Conservation (phyloP, 129 eudicot species). For the Oenanthe sinensis region DNA sequence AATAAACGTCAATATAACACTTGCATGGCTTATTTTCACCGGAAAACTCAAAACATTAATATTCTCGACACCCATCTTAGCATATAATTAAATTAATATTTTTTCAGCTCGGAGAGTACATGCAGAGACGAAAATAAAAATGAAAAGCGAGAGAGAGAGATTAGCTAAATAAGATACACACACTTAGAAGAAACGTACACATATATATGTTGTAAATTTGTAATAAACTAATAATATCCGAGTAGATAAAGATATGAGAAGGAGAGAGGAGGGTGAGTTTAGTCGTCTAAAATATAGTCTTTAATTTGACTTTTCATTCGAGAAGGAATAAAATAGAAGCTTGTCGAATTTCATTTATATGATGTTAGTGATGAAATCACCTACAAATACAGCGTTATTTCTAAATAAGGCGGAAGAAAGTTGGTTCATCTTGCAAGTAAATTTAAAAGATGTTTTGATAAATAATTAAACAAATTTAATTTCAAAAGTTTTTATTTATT, state of each 20-base stretch:
- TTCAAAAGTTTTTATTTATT: no score
- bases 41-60: background rate
- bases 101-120: background rate
- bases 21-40: background rate
- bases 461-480: no score
- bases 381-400: background rate
- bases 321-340: background rate
- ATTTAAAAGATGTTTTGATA: background rate
- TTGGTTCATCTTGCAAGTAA: background rate
- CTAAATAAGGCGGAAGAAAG: background rate
- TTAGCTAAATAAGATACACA: background rate
- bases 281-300: background rate
- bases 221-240: background rate
- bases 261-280: background rate
- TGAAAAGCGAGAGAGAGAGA: background rate
- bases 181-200: background rate
- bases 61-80: background rate
- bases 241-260: background rate
- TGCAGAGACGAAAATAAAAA: background rate
- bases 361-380: slow-evolving; percentile 7
- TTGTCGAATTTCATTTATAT: background rate
- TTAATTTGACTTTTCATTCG: background rate
- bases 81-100: background rate
- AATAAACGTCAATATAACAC: background rate
- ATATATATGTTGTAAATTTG: background rate